These are phyloP conservation scores for Musa schizocarpa DNA, from an alignment of 176 grass and related monocot species.

Conservation along the genomic window DNA sequence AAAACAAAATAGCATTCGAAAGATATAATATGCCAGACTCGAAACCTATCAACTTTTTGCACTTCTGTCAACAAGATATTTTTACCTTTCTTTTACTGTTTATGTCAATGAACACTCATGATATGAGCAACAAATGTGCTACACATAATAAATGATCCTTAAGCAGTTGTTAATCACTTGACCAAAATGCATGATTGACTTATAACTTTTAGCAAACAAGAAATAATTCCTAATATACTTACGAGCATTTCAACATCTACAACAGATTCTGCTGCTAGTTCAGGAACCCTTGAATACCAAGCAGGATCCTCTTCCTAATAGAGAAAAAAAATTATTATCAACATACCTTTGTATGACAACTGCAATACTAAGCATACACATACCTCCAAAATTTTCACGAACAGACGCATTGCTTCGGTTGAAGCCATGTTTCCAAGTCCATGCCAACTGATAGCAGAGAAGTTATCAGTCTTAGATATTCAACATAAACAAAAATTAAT, in stretches of 20 bases:
- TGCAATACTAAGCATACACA: background rate
- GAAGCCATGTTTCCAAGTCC: constrained; percentile 81
- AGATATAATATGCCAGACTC: too few species aligned
- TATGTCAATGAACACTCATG: too few species aligned
- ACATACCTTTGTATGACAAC: constrained; percentile 11
- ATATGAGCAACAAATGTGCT: too few species aligned
- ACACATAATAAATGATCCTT: too few species aligned
- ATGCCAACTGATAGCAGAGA: constrained; percentile 62
- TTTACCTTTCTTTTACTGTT: too few species aligned
- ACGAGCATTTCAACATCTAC: constrained; percentile 89
- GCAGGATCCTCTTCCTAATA: constrained; percentile 96
- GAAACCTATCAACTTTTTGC: too few species aligned
- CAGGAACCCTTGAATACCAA: constrained; percentile 78
- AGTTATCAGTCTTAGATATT: background rate
- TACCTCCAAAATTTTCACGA: constrained; percentile 99
- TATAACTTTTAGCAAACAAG: too few species aligned
- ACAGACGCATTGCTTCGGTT: constrained; percentile 90
- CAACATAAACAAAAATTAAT: background rate
- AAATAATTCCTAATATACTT: constrained; percentile 23
- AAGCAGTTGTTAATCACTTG: too few species aligned
- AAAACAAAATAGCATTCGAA: too few species aligned
- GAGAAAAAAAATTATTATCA: constrained; percentile 9
- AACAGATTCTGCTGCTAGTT: constrained; percentile 53
- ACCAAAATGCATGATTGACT: too few species aligned
- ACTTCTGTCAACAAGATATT: too few species aligned